Evolutionary conservation across 2,329 filamentous ascomycete genomes (phyloP), one percentile per base, ranked within the genome.

Genomic region (Diaporthe citriasiana): DNA sequence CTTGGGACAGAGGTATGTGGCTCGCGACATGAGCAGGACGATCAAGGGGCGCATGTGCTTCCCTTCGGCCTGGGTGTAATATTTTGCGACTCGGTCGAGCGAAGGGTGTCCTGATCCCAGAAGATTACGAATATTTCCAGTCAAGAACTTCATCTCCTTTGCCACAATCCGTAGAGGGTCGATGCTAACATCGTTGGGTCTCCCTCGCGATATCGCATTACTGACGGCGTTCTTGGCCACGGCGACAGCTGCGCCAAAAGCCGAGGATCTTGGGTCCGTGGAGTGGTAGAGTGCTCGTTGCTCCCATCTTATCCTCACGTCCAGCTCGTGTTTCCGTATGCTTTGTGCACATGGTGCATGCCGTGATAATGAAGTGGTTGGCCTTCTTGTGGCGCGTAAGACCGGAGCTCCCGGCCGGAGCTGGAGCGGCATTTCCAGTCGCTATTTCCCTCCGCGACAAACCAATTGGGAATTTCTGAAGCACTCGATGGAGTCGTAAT

Each of bases 31-130:
- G 79, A 99, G 91, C 76, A 99, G 90, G 40, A 99, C 95, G 75
- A 99, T 93, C 83, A 98, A 90, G 40, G 97, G 97, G 78, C 97
- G 93, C 78, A 99, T 93, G 84, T 98, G 97, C 86, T 99, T 99
- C 76, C 97, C 97, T 87, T 98, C 95, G 74, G 94, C 94, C 80
- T 96, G 94, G 30, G 97, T 98, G 83, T 99, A 99, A 87, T 99
- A 99, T 85, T 99, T 99, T 70, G 97, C 95, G 38, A 95, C 96
- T 55, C 94, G 95, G 81, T 98, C 97, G 75, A 99, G 89, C 59
- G 95, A 95, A 0, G 97, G 97, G 81, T 99, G 96, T 8, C 96
- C 96, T 0, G 95, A 98, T 8, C 96, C 96, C 22, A 98, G 87
- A n/a, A 98, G 88, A 81, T 97, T 94, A 75, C 94, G 90, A 83